phyloP scores from a whole-genome alignment of 2,329 filamentous ascomycete genomes.

The Nigrospora osmanthi region DNA sequence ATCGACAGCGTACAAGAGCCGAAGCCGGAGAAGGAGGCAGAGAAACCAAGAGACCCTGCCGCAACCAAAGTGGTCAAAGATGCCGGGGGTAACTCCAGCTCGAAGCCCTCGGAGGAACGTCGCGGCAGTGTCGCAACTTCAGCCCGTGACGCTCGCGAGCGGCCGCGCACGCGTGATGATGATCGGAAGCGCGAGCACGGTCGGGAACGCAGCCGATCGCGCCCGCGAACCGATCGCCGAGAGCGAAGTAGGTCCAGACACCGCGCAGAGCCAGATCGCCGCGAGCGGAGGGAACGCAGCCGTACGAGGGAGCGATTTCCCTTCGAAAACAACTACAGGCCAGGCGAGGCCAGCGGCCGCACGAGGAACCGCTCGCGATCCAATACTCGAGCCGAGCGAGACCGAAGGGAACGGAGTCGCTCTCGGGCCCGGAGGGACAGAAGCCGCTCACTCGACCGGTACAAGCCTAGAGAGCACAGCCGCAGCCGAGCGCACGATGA shows the following conservation, averaged over 20 bases:
- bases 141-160: conserved; percentile 13
- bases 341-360: not conserved
- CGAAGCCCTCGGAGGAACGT: conserved; percentile 15
- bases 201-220: conserved; percentile 10
- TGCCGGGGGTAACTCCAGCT: conserved; percentile 1
- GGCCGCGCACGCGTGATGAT: conserved; percentile 13
- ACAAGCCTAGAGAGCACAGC: conserved; percentile 15
- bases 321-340: conserved; percentile 1
- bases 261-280: conserved; percentile 14
- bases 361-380: not conserved
- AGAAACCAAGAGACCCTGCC: conserved; percentile 12
- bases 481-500: conserved; percentile 18
- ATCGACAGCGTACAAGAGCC: conserved; percentile 9
- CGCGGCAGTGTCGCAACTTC: conserved; percentile 16
- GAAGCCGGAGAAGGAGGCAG: conserved; percentile 13
- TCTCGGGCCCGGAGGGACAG: conserved; percentile 1
- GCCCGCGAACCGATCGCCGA: not conserved
- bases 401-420: conserved; percentile 4
- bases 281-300: conserved; percentile 1
- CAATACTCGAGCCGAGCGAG: not conserved
- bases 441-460: not conserved
- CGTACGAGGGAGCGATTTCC: conserved; percentile 1
- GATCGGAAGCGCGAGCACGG: conserved; percentile 21
- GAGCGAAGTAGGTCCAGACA: conserved; percentile 20
- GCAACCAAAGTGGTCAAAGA: conserved; percentile 10